phyloP scores from a whole-genome alignment of 331 rosid species.

The Pyracantha coccinea region DNA sequence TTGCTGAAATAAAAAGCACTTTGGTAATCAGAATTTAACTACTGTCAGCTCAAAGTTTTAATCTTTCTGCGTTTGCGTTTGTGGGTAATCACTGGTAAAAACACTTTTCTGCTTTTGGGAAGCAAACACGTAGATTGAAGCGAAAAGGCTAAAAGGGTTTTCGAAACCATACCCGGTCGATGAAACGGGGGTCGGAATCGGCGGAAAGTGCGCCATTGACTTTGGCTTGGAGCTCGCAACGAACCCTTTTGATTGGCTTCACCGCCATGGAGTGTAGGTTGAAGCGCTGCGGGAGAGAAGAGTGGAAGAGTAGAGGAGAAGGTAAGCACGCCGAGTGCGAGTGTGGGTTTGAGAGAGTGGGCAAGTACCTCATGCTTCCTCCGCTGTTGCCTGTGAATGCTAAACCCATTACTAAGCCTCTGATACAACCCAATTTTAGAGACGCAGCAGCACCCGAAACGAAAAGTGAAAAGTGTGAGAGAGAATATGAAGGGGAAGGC shows the following conservation, averaged over 20 bases:
- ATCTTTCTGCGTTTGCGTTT: not conserved
- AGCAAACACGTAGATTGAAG: not conserved
- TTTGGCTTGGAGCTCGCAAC: constrained; percentile 60
- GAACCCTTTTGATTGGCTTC: constrained; percentile 28
- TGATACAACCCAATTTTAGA: too few relatives aligned
- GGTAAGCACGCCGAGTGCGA: not conserved
- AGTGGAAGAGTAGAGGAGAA: not conserved
- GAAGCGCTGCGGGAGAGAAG: not conserved
- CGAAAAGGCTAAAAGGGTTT: not conserved
- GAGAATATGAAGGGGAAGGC: not conserved
- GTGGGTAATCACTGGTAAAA: not conserved
- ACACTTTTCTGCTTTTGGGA: not conserved
- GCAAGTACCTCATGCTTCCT: not conserved
- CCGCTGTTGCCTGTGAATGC: not conserved
- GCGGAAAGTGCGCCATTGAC: constrained; percentile 67
- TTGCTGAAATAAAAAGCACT: constrained; percentile 45
- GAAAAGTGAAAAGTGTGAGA: not conserved
- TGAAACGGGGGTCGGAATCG: constrained; percentile 66
- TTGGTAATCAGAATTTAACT: constrained; percentile 11
- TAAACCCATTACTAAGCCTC: not conserved
- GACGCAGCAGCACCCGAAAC: too few relatives aligned
- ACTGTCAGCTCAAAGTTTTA: not conserved
- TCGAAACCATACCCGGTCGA: constrained; percentile 52
- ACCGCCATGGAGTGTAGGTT: not conserved
- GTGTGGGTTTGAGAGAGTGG: not conserved